Conservation (phyloP, 257 asterid genomes). For the Nicotiana knightiana region DNA sequence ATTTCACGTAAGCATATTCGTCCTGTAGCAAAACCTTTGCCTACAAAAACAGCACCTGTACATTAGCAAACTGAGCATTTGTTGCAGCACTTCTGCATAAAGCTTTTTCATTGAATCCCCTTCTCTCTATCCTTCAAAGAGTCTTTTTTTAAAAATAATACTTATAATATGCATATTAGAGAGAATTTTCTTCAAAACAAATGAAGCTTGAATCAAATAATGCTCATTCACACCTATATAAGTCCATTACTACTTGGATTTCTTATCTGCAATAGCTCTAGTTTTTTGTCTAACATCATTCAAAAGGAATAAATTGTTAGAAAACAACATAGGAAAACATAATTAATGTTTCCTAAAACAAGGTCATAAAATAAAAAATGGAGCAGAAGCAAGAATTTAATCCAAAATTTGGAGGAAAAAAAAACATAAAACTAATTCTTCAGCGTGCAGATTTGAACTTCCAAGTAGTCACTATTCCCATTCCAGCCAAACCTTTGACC, state of each 20-base stretch:
- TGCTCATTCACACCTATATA: neutral
- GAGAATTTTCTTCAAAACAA: neutral
- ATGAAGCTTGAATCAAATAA: neutral
- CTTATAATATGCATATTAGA: no score
- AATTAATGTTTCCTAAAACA: neutral
- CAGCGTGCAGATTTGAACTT: neutral
- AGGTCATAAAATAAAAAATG: neutral
- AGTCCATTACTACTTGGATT: neutral
- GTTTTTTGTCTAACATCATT: neutral
- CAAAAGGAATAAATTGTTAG: neutral
- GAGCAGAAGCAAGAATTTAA: neutral
- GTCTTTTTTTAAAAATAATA: no score
- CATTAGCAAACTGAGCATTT: neutral
- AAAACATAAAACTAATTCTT: neutral
- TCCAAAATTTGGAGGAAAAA: no score
- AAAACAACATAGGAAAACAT: no score
- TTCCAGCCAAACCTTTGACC: neutral
- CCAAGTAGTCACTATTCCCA: neutral
- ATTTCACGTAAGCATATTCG: constrained; percentile 64
- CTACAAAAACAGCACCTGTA: constrained; percentile 29
- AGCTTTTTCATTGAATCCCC: no score
- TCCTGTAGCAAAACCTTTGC: constrained; percentile 67
- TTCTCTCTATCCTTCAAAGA: no score
- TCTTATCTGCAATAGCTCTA: neutral
- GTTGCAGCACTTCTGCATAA: neutral